Evolutionary conservation across 257 asterid species (phyloP).

Genomic region (Cruciata laevipes): DNA sequence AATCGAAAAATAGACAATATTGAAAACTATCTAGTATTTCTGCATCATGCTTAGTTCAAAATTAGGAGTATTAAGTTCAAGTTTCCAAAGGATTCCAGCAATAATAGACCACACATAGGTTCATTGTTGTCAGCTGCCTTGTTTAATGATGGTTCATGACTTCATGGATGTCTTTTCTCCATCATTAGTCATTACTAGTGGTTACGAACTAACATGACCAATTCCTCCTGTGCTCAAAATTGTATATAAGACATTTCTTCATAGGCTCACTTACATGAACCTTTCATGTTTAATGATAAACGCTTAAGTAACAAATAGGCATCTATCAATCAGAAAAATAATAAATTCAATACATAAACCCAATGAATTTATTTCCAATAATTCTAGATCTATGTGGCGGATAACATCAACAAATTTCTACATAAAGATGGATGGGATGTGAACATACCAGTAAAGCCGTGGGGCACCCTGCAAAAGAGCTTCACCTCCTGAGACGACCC

Average conservation of each 20-base stretch:
- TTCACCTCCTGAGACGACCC: constrained; percentile 90
- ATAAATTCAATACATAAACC: not conserved
- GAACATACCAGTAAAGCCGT: constrained; percentile 72
- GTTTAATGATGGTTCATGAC: not conserved
- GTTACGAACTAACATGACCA: not conserved
- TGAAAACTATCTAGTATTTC: not conserved
- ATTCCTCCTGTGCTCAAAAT: not conserved
- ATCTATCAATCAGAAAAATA: not conserved
- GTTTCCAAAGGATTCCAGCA: not conserved
- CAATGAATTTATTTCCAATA: not conserved
- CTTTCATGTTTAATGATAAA: not conserved
- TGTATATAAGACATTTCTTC: not conserved
- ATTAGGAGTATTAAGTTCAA: not conserved
- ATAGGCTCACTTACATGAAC: not conserved
- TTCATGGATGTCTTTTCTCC: not conserved
- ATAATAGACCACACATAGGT: too few species aligned
- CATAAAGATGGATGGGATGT: constrained; percentile 5
- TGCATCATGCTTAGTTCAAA: not conserved
- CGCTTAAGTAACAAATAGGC: not conserved
- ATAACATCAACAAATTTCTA: not conserved
- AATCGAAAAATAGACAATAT: not conserved
- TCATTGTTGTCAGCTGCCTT: too few species aligned
- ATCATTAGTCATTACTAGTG: not conserved
- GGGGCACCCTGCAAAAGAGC: constrained; percentile 63
- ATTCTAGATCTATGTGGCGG: not conserved